Base-by-base conservation (phyloP, 2,329 filamentous ascomycete genomes). In the Teratosphaeria gauchensis region DNA sequence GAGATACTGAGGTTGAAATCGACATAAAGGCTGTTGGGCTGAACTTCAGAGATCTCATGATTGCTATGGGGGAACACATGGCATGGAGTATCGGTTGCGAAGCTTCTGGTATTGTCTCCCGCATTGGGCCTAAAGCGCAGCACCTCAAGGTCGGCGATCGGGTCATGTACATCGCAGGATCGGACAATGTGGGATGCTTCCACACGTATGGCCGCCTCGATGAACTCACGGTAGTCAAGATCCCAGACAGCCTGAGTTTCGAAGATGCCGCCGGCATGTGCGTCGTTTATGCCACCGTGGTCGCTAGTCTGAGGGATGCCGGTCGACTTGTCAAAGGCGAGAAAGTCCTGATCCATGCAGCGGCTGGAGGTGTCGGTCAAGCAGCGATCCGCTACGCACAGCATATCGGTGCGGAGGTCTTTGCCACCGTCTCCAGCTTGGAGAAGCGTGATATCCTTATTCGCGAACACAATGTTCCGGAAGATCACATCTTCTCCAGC, bases 401-500 rank as follows among this genome's bases (percentile, higher is more conserved):
- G 19, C 46, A 48, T 24, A 31, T 65, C 19, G 68, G 64, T 1
- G 64, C 64, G 9, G 61, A 67, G 9, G 61, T 70, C 0, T 69
- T 60, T 51, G 62, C 58, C 1, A 71, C 69, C 6, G 66, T 67
- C 2, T 61, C 65, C 12, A 62, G 60, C 2, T 42, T 48, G 1
- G 62, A 59, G 14, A 69, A 71, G 60, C 56, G 56, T 31, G n/a
- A 57, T 1, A 46, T 65, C 3, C n/a, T 71, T 0, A 63, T 62
- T 57, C 24, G 58, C 1, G 14, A 61, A 4, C 67, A 58, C 55
- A 61, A 63, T 11, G 59, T 74, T n/a, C 53, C 62, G 2, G 64
- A 62, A 1, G 59, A 67, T 33, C 68, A 67, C 54, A 72, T 74
- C 56, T 70, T 72, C 59, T 58, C 61, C 56, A 64, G 58, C 46